Percentiles rank a stretch among this genome's conserved stretches.
Evolutionary conservation across 768 basidiomycete genomes (phyloP).

Genomic region (Rhodocollybia butyracea): DNA sequence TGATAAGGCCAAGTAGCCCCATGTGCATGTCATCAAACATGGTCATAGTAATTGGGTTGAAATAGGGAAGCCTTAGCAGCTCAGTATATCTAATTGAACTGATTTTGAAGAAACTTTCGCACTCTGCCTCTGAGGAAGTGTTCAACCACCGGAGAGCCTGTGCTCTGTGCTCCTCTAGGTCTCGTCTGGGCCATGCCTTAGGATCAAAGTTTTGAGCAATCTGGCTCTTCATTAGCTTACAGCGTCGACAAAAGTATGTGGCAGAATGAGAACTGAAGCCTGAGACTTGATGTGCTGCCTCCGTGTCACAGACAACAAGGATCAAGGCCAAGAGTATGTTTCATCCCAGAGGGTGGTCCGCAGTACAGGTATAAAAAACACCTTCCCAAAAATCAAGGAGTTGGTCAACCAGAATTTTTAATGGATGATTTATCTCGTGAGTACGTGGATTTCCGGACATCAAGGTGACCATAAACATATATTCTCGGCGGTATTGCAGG

Average conservation of each 20-base stretch:
- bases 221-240: constrained; percentile 1
- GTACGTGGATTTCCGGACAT: constrained; percentile 31
- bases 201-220: constrained; percentile 17
- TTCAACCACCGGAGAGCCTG: constrained; percentile 17
- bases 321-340: constrained; percentile 25
- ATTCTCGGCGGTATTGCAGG: constrained; percentile 31
- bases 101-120: constrained; percentile 11
- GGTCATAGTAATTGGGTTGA: constrained; percentile 23
- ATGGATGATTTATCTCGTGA: constrained; percentile 30
- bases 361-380: constrained; percentile 23
- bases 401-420: constrained; percentile 32
- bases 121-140: constrained; percentile 10
- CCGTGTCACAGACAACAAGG: constrained; percentile 32
- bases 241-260: constrained; percentile 1
- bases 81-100: constrained; percentile 26
- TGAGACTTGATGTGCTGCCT: constrained; percentile 22
- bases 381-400: constrained; percentile 31
- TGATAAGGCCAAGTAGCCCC: constrained; percentile 23
- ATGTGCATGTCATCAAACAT: constrained; percentile 34
- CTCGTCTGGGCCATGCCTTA: constrained; percentile 12
- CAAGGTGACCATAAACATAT: constrained; percentile 39
- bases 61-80: constrained; percentile 31
- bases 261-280: constrained; percentile 14
- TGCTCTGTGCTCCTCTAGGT: constrained; percentile 9
- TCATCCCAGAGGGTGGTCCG: constrained; percentile 18